A percentile compares a stretch with the other conserved stretches of the same genome.
These are phyloP conservation scores for Xylariomycetidae sp. DNA, from an alignment of 2,329 filamentous ascomycete genomes.

Conservation along the genomic window DNA sequence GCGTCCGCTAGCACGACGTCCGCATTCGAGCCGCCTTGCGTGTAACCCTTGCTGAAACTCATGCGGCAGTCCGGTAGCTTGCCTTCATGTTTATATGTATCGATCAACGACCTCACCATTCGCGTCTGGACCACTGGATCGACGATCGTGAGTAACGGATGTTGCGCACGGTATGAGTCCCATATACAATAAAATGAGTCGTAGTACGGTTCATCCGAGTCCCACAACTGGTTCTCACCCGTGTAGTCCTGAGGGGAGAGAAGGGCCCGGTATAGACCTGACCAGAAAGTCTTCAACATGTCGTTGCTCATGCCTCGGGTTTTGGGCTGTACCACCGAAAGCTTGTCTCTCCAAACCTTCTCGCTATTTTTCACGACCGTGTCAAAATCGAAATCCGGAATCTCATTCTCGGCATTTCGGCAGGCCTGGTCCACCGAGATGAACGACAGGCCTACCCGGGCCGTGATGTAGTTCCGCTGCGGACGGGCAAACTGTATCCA, in stretches of 20 bases:
- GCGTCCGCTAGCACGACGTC: conserved; percentile 69
- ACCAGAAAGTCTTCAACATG: conserved; percentile 65
- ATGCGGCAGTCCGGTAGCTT: conserved; percentile 73
- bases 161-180: conserved; percentile 69
- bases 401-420: conserved; percentile 62
- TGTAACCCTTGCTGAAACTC: conserved; percentile 70
- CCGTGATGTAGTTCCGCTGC: conserved; percentile 47
- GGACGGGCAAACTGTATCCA: conserved; percentile 57
- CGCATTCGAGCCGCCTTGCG: conserved; percentile 72
- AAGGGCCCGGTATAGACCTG: conserved; percentile 62
- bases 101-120: conserved; percentile 67
- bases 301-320: conserved; percentile 48
- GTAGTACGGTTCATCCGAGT: conserved; percentile 65
- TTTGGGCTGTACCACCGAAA: conserved; percentile 55
- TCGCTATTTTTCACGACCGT: conserved; percentile 48
- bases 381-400: conserved; percentile 61
- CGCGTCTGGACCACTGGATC: conserved; percentile 63
- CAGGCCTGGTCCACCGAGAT: conserved; percentile 65
- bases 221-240: conserved; percentile 68
- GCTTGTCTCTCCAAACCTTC: conserved; percentile 58
- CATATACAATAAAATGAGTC: conserved; percentile 68
- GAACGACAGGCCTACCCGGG: conserved; percentile 70
- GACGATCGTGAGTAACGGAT: conserved; percentile 66
- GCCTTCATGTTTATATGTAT: conserved; percentile 62
- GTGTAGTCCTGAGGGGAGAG: conserved; percentile 74